Evolutionary conservation across 2,329 filamentous ascomycete species (phyloP).

Genomic region (Xylaria sp.): DNA sequence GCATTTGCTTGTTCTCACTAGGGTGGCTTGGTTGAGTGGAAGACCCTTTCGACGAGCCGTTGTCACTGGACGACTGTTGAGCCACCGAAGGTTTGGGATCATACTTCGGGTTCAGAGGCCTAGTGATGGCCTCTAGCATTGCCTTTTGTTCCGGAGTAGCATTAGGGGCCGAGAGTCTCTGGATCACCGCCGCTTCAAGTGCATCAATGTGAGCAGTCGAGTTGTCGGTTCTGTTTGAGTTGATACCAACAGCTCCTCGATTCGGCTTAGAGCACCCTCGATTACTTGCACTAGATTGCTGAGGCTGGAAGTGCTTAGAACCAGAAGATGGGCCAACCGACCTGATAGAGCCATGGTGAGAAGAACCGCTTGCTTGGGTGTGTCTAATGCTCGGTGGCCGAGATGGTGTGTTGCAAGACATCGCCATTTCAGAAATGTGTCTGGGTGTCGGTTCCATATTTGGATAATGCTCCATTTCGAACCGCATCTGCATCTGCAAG

Average conservation of each 20-base stretch:
- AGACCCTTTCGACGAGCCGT: slow-evolving; percentile 16
- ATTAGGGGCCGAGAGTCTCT: slow-evolving; percentile 19
- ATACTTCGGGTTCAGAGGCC: slow-evolving; percentile 22
- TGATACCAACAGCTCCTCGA: slow-evolving; percentile 34
- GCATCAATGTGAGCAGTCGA: slow-evolving; percentile 31
- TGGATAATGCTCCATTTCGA: slow-evolving; percentile 25
- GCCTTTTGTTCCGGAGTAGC: slow-evolving; percentile 19
- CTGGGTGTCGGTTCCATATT: slow-evolving; percentile 24
- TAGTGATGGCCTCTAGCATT: slow-evolving; percentile 21
- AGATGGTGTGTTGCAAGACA: slow-evolving; percentile 32
- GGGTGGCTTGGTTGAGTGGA: neutral
- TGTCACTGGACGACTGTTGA: slow-evolving; percentile 17
- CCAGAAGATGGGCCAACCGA: slow-evolving; percentile 20
- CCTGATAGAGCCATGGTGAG: slow-evolving; percentile 32
- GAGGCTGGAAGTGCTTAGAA: slow-evolving; percentile 26
- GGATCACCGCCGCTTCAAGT: slow-evolving; percentile 35
- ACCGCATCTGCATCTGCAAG: slow-evolving; percentile 47
- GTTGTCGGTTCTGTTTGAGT: slow-evolving; percentile 34
- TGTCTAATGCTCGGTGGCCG: slow-evolving; percentile 37
- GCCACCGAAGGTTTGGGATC: slow-evolving; percentile 2
- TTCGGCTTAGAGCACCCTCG: slow-evolving; percentile 22
- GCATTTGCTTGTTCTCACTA: slow-evolving; percentile 8
- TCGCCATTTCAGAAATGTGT: slow-evolving; percentile 17
- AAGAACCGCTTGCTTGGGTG: slow-evolving; percentile 30
- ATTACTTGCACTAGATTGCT: slow-evolving; percentile 24